Evolutionary conservation across 495 filamentous ascomycete genomes (phyloP), one percentile per base, ranked within the genome.

Genomic region (Glarea lozoyensis): DNA sequence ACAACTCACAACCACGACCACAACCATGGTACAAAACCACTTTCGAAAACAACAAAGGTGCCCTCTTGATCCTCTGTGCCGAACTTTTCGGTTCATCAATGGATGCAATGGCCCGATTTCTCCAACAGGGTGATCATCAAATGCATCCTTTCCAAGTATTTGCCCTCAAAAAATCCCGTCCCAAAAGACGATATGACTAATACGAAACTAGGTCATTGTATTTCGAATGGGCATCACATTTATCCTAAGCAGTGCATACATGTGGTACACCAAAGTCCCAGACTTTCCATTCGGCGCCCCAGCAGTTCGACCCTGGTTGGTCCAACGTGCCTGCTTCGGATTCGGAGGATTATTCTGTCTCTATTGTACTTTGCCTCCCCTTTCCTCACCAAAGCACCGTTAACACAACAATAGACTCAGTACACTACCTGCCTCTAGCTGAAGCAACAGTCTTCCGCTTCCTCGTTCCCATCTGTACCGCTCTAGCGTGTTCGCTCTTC

Each of bases 361-460:
- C 36, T 86, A 86, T 50, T 88, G 75, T 76, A 56, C 54, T 68
- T 63, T 13, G 16, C 10, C 7, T 30, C 16, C 13, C 2, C 9
- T 32, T 34, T 10, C n/a, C 18, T 10, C 19, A 11, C n/a, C 16
- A 1, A 10, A 2, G 23, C 13, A 17, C 33, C 40, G 23, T 27
- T 25, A 25, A 25, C 5, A 31, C 40, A 18, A 49, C n/a, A 24
- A 22, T 30, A 80, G 79, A 85, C 53, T 87, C 84, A 12, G 73
- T 92, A 0, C 70, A 78, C 20, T 89, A 88, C 54, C 72, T 93
- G 11, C 79, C 84, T 9, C 69, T 93, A 0, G 78, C 82, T 1
- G 86, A 93, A 53, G 81, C 84, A 5, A 89, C 84, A 0, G 84
- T 89, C 0, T 76, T 93, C 43, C 82, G 82, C 21, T 93, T 92